Evolutionary conservation across 306 rosid species (phyloP).

Genomic region (Gastrolobium villosum): DNA sequence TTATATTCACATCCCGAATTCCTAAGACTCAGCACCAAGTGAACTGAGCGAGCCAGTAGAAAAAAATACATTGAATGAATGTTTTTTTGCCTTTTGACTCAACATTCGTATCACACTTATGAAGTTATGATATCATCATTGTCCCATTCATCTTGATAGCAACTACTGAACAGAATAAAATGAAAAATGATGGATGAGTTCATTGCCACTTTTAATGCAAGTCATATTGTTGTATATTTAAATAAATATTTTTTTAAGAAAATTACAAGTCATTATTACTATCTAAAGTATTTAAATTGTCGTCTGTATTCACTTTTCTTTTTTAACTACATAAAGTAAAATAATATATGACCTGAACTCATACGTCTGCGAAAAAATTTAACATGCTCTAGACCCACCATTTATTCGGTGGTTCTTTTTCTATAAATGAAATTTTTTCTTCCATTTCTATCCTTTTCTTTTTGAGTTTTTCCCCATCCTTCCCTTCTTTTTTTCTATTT

Average conservation of each 20-base stretch:
- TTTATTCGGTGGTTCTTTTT: too few species aligned
- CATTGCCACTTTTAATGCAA: background rate
- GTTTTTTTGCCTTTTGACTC: background rate
- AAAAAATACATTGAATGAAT: background rate
- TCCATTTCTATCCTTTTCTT: too few species aligned
- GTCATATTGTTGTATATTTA: background rate
- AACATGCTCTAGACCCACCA: too few species aligned
- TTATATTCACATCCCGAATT: too few species aligned
- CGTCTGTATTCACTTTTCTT: background rate
- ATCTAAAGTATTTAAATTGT: background rate
- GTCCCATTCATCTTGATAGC: background rate
- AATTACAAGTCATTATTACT: background rate
- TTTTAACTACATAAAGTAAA: too few species aligned
- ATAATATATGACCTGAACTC: too few species aligned
- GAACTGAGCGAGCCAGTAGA: too few species aligned
- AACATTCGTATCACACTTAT: background rate
- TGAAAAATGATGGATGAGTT: background rate
- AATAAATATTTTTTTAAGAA: background rate
- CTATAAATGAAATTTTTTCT: too few species aligned
- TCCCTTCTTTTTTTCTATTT: too few species aligned
- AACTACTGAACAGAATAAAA: background rate
- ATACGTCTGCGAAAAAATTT: too few species aligned
- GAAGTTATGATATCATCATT: background rate
- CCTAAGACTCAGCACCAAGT: too few species aligned
- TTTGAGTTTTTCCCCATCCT: too few species aligned